phyloP scores from a whole-genome alignment of 257 asterid genomes.

The Schizonepeta tenuifolia region DNA sequence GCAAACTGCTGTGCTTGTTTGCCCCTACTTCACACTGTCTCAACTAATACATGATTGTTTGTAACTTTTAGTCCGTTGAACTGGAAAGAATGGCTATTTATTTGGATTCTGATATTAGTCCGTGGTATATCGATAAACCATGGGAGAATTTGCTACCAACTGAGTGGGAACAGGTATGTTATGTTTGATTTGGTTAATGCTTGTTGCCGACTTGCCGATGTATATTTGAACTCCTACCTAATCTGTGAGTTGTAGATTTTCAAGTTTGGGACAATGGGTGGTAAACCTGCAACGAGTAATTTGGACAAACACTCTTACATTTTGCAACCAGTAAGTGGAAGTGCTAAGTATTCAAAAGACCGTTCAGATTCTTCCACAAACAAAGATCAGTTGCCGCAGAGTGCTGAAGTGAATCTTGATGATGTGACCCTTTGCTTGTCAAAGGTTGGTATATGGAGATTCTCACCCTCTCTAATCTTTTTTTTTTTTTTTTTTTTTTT shows the following conservation, averaged over 20 bases:
- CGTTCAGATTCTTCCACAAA: conserved; percentile 59
- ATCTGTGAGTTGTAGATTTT: conserved; percentile 61
- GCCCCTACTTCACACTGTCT: neutral
- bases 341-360: conserved; percentile 81
- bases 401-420: conserved; percentile 82
- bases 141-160: conserved; percentile 82
- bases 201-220: conserved; percentile 25
- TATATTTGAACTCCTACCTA: conserved; percentile 29
- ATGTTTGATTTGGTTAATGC: conserved; percentile 30
- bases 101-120: conserved; percentile 81
- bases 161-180: conserved; percentile 88
- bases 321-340: conserved; percentile 93
- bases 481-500: too few relatives aligned
- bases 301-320: conserved; percentile 68
- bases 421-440: conserved; percentile 95
- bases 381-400: conserved; percentile 68
- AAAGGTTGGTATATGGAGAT: conserved; percentile 57
- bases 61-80: conserved; percentile 64
- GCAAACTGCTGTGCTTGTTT: conserved; percentile 12
- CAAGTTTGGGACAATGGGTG: conserved; percentile 80
- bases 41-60: conserved; percentile 29
- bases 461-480: conserved; percentile 7
- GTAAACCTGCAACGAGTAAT: conserved; percentile 63
- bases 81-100: conserved; percentile 89
- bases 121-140: conserved; percentile 74